Conservation (phyloP, 2,329 filamentous ascomycete genomes). For the Allantophomopsis cytisporea region DNA sequence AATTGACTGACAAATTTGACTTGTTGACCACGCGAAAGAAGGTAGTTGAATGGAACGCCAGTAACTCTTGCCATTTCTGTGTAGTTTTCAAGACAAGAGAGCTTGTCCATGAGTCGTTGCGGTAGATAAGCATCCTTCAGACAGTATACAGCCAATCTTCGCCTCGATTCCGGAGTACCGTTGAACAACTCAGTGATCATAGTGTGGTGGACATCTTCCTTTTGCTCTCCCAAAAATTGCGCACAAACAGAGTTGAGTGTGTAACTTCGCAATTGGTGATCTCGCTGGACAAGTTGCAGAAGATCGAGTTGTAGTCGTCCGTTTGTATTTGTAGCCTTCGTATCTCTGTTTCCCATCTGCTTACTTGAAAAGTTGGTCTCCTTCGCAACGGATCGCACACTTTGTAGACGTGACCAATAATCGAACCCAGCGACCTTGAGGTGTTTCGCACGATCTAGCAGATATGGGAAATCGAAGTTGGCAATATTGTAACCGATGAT, state of each 20-base stretch:
- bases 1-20: slow-evolving; percentile 96
- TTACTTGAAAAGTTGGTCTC: slow-evolving; percentile 90
- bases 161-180: slow-evolving; percentile 81
- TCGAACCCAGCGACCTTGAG: slow-evolving; percentile 72
- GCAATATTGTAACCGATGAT: slow-evolving; percentile 98
- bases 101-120: slow-evolving; percentile 88
- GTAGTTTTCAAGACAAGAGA: slow-evolving; percentile 97
- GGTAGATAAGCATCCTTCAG: slow-evolving; percentile 95
- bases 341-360: slow-evolving; percentile 94
- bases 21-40: slow-evolving; percentile 86
- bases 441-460: slow-evolving; percentile 76
- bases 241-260: slow-evolving; percentile 93
- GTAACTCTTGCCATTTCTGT: slow-evolving; percentile 99
- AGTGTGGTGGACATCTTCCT: slow-evolving; percentile 96
- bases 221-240: slow-evolving; percentile 91
- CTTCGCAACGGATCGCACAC: slow-evolving; percentile 55
- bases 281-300: slow-evolving; percentile 86
- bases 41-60: slow-evolving; percentile 90
- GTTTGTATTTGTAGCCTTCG: slow-evolving; percentile 87
- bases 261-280: slow-evolving; percentile 91
- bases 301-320: slow-evolving; percentile 87
- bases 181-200: slow-evolving; percentile 99
- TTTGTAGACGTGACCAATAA: slow-evolving; percentile 72
- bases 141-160: slow-evolving; percentile 88
- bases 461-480: slow-evolving; percentile 97